Base-by-base conservation (phyloP, 164 flowering plant genomes). In the Hamamelis virginiana region DNA sequence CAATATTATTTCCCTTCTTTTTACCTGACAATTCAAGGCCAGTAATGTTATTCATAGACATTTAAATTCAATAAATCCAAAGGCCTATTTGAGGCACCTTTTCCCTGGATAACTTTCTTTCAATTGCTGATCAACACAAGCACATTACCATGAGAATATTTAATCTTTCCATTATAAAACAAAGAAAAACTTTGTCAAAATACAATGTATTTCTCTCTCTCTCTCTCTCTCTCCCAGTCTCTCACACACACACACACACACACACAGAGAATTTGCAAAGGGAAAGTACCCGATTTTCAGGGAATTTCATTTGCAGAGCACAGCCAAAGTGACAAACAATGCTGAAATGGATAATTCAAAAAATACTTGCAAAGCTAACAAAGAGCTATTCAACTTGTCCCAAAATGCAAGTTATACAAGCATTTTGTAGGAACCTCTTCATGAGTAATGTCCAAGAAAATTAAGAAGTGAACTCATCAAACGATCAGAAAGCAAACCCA, bases 1-100 rank as follows among this genome's bases (percentile, higher is more conserved):
- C 80, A 69, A 63, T 62, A 51, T 66, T 74, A 1, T 66, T 78
- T 66, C 77, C 86, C 77, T 65, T 83, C 80, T 78, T 88, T 67
- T 80, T 82, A 59, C 89, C 97, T 91, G 76, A 75, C 52, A 26
- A 69, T 5, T 51, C 0, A 33, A 38, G 18, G 18, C 51, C 57
- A 64, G 25, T 4, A 12, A 13, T 15, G 22, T 19, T 50, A 33
- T 28, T 66, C 27, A 66, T 13, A 19, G 9, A 55, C 1, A 41
- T 0, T 21, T 41, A 21, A 56, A 14, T 33, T 12, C 63, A 33
- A 33, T 60, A 21, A 22, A 28, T 8, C 19, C 8, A 33, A 9
- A 6, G 45, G 22, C 22, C 21, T 19, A 59, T 19, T 28, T 16
- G 44, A n/a, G 1, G 25, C n/a, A 59, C 63, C 46, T 33, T 38